Evolutionary conservation across 495 filamentous ascomycete genomes (phyloP).

Genomic region (Choiromyces venosus): DNA sequence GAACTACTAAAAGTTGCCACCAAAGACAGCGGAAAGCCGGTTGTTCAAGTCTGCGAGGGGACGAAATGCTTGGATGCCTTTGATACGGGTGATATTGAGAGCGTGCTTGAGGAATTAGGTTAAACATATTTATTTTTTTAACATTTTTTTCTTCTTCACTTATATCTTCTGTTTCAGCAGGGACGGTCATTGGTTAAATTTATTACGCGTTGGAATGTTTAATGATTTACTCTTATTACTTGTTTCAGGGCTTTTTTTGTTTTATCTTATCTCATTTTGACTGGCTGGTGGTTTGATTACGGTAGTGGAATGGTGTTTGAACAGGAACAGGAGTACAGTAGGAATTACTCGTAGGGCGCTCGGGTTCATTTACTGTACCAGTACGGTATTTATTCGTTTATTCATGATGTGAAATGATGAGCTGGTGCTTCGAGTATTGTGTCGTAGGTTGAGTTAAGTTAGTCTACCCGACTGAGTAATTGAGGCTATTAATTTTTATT

Average conservation of each 20-base stretch:
- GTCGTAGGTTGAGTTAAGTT: not conserved
- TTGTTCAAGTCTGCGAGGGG: slow-evolving; percentile 41
- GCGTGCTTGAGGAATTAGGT: slow-evolving; percentile 39
- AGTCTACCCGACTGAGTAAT: not conserved
- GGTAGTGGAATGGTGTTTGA: not conserved
- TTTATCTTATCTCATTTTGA: not conserved
- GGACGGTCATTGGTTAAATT: not conserved
- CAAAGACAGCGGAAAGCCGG: slow-evolving; percentile 22
- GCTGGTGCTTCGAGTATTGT: not conserved
- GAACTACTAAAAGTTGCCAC: slow-evolving; percentile 15
- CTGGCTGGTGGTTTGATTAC: not conserved
- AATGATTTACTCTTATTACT: not conserved
- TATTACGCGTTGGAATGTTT: not conserved
- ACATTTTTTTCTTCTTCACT: not conserved
- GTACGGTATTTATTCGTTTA: not conserved
- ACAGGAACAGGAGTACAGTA: not conserved
- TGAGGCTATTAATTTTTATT: not conserved
- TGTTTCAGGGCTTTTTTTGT: not conserved
- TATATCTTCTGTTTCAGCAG: not conserved
- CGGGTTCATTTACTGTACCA: not conserved
- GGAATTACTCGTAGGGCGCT: not conserved
- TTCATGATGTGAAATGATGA: not conserved
- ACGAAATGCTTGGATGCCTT: slow-evolving; percentile 41
- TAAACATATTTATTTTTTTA: slow-evolving; percentile 13
- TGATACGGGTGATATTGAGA: slow-evolving; percentile 41